A percentile compares a stretch with the other conserved stretches of the same genome.
These are phyloP conservation scores for Urochloa ruziziensis DNA, from an alignment of 176 grass and related monocot genomes.

Conservation along the genomic window DNA sequence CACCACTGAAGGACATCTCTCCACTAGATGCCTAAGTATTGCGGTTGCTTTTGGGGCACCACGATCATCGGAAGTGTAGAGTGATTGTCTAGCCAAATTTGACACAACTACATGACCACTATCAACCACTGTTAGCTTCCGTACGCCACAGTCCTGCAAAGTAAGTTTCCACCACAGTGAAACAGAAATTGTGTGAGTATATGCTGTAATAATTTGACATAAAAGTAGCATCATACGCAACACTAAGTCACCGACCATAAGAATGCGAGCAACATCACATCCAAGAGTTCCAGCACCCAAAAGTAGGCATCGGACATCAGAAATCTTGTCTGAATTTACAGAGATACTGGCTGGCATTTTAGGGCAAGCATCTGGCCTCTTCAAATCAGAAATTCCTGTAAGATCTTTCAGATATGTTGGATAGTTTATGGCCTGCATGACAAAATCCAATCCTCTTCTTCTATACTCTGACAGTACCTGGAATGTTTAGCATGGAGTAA, in stretches of 20 bases:
- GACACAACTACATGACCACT: slow-evolving; percentile 77
- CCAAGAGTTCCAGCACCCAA: slow-evolving; percentile 96
- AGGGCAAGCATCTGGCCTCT: slow-evolving; percentile 40
- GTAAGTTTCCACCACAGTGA: slow-evolving; percentile 18
- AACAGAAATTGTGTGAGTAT: slow-evolving; percentile 11
- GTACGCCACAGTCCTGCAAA: slow-evolving; percentile 81
- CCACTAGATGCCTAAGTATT: slow-evolving; percentile 59
- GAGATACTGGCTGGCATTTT: slow-evolving; percentile 33
- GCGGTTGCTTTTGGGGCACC: slow-evolving; percentile 63
- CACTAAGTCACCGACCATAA: slow-evolving; percentile 79
- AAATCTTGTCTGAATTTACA: slow-evolving; percentile 57
- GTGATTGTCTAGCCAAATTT: slow-evolving; percentile 88
- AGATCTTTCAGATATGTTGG: slow-evolving; percentile 75
- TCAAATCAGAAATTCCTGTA: slow-evolving; percentile 60
- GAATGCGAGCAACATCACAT: slow-evolving; percentile 95
- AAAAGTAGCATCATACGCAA: not conserved
- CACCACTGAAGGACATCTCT: slow-evolving; percentile 69
- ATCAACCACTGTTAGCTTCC: slow-evolving; percentile 83
- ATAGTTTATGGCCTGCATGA: slow-evolving; percentile 62
- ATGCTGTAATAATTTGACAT: slow-evolving; percentile 24
- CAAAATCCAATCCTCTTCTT: slow-evolving; percentile 67
- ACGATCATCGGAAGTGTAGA: slow-evolving; percentile 79
- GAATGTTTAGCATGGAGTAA: slow-evolving; percentile 23
- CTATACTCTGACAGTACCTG: slow-evolving; percentile 92
- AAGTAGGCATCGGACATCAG: slow-evolving; percentile 66